Conservation (phyloP, 2,329 filamentous ascomycete genomes). For the Beauveria pseudobassiana region DNA sequence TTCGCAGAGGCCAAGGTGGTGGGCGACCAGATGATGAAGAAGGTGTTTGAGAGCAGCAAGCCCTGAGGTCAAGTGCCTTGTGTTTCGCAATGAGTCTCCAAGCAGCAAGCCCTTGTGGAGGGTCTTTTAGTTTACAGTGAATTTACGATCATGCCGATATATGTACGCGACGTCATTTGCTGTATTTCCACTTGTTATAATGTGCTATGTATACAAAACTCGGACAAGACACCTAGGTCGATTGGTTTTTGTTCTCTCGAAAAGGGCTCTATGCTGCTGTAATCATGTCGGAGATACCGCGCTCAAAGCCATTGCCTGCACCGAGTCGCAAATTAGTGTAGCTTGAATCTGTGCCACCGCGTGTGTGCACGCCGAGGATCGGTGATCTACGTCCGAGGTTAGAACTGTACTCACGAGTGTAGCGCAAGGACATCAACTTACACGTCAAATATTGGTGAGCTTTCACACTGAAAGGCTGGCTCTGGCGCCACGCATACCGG, state of each 20-base stretch:
- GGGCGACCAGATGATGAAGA: slow-evolving; percentile 96
- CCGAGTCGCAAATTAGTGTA: neutral
- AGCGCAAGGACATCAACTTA: neutral
- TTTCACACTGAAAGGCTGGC: neutral
- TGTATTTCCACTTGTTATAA: neutral
- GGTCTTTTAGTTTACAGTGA: no score
- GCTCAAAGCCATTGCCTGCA: neutral
- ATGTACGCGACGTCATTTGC: neutral
- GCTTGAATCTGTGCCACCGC: neutral
- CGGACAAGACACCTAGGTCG: neutral
- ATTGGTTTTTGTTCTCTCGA: neutral
- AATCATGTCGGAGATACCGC: slow-evolving; percentile 8
- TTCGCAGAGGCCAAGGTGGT: slow-evolving; percentile 82
- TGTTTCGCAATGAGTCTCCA: neutral
- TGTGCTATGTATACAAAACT: slow-evolving; percentile 10
- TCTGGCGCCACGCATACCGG: neutral
- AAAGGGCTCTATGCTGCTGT: neutral
- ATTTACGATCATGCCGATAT: no score
- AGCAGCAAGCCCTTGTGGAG: no score
- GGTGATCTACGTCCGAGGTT: neutral
- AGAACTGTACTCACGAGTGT: neutral
- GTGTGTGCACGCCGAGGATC: neutral
- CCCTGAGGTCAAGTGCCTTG: neutral
- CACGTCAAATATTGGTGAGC: neutral
- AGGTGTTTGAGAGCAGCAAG: slow-evolving; percentile 72